These are phyloP conservation scores for Myrica gale DNA, from an alignment of 306 rosid genomes.

Conservation along the genomic window DNA sequence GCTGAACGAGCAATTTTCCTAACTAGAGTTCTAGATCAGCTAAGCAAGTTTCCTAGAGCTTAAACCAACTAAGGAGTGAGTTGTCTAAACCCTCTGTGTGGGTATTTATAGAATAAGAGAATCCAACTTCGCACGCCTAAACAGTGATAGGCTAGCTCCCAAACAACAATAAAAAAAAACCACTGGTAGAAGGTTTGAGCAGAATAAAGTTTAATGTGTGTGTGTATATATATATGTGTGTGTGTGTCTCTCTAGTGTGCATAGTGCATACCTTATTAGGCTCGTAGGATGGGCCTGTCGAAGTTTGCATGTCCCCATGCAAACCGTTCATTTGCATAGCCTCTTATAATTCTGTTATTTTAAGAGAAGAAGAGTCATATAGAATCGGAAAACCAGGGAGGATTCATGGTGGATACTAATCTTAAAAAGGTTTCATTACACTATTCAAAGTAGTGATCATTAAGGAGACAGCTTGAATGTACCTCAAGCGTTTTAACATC, in stretches of 20 bases:
- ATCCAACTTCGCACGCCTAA: background rate
- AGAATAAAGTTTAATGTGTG: too few species aligned
- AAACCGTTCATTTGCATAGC: slow-evolving; percentile 3
- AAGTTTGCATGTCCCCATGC: slow-evolving; percentile 16
- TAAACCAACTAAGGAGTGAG: background rate
- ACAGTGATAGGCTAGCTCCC: too few species aligned
- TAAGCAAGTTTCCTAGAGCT: background rate
- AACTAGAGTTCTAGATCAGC: too few species aligned
- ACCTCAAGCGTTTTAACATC: background rate
- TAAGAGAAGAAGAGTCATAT: too few species aligned
- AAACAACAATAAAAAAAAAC: too few species aligned
- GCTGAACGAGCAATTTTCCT: background rate
- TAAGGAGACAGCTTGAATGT: background rate
- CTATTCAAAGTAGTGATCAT: background rate
- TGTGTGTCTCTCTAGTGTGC: too few species aligned
- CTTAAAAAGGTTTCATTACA: too few species aligned
- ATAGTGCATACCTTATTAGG: too few species aligned
- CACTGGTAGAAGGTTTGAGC: too few species aligned
- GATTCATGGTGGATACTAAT: background rate
- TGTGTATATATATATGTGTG: too few species aligned
- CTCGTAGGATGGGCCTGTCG: too few species aligned
- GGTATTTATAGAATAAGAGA: background rate
- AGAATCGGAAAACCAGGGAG: too few species aligned
- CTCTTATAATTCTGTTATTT: background rate
- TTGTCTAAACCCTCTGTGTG: background rate